Evolutionary conservation across 768 basidiomycete species (phyloP), one percentile per base, ranked within the genome.

Genomic region (Collybia nuda): DNA sequence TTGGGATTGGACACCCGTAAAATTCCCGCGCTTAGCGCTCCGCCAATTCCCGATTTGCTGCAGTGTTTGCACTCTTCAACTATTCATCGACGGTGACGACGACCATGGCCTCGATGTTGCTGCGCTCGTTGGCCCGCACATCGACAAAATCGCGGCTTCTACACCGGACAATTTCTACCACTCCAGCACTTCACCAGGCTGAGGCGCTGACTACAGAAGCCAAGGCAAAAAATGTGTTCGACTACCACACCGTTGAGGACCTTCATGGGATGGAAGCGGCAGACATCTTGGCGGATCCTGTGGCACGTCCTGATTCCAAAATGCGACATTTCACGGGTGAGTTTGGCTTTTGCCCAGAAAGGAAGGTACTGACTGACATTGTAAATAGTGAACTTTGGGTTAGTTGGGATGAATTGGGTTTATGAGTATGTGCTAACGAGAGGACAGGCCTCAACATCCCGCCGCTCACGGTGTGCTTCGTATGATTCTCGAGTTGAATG

Each of bases 401-500:
- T 82, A 77, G 85, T 82, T 26, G 24, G 24, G 7, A 26, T 7
- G 24, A 4, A 26, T 28, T 46, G 39, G 19, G 23, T 28, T 37
- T 18, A 29, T 47, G 40, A 9, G 37, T 23, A 37, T 35, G 24
- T 18, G 26, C 37, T 42, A n/a, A 41, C 37, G 40, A 55, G 11
- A 29, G 15, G 41, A 44, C 54, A 89, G 92, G 55, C 96, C 96
- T 47, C 96, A 99, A 67, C 96, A 99, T 75, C 96, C 96, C 48
- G 97, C 97, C 48, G 97, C 97, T 14, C 97, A 99, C 68, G 97
- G 97, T 64, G 97, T 99, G 69, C 80, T 99, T 36, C 89, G 97
- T 51, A 81, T 99, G 77, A 99, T 99, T 66, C 73, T 99, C 47
- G 97, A 99, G 70, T 74, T 99, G 60, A 98, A 98, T 63, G 96